Percentiles rank a stretch among this genome's conserved stretches.
Conservation (phyloP, 495 filamentous ascomycete species). For the Paragyromitra xinjiangensis region DNA sequence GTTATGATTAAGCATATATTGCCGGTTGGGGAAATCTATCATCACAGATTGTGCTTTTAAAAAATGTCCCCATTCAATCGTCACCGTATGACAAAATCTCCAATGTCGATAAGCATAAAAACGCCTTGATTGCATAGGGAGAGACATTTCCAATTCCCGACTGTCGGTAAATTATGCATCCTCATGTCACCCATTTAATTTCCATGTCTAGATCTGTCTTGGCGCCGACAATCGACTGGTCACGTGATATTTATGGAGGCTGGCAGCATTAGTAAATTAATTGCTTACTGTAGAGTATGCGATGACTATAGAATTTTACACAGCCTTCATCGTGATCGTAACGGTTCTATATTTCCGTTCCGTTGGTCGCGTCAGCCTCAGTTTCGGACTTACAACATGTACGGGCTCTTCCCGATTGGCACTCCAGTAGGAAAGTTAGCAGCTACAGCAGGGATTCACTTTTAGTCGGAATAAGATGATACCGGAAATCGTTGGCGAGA, state of each 20-base stretch:
- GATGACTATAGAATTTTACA: neutral
- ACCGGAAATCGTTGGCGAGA: neutral
- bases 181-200: neutral
- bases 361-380: neutral
- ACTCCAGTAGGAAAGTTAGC: neutral
- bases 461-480: neutral
- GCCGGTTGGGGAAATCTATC: neutral
- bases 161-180: slow-evolving; percentile 23
- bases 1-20: neutral
- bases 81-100: neutral
- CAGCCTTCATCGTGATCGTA: neutral
- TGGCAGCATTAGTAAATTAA: too few relatives aligned
- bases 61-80: neutral
- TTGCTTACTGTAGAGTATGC: too few relatives aligned
- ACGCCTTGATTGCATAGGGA: slow-evolving; percentile 32
- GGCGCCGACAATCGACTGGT: too few relatives aligned
- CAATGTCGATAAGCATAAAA: slow-evolving; percentile 42
- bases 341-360: neutral
- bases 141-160: slow-evolving; percentile 35
- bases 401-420: neutral
- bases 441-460: neutral
- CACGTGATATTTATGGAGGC: too few relatives aligned
- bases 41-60: neutral
- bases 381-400: neutral
- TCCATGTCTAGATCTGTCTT: too few relatives aligned